phyloP scores from a whole-genome alignment of 495 filamentous ascomycete genomes.

The Paragyromitra xinjiangensis region DNA sequence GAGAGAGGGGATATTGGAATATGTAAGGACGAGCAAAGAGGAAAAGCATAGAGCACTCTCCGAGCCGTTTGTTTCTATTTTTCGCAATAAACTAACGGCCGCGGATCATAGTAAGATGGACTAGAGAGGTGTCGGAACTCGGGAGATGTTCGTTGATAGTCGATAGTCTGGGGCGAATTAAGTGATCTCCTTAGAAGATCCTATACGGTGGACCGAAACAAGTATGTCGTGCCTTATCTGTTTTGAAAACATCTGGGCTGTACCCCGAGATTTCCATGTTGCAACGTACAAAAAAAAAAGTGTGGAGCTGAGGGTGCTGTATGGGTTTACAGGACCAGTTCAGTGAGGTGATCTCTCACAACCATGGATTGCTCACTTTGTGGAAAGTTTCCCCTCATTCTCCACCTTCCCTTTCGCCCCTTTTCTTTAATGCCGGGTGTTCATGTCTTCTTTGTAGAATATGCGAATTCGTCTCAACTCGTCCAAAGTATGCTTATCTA shows the following conservation, averaged over 20 bases:
- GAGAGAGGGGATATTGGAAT: neutral
- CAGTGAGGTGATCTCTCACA: conserved; percentile 41
- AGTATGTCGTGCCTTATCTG: conserved; percentile 50
- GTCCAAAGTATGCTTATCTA: conserved; percentile 38
- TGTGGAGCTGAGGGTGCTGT: conserved; percentile 27
- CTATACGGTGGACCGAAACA: conserved; percentile 29
- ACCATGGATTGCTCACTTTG: conserved; percentile 39
- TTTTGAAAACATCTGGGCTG: conserved; percentile 43
- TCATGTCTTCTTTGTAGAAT: conserved; percentile 9
- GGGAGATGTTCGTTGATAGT: conserved; percentile 46
- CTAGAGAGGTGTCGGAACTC: conserved; percentile 38
- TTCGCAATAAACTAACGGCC: conserved; percentile 26
- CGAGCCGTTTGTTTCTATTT: conserved; percentile 40
- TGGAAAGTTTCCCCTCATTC: conserved; percentile 44
- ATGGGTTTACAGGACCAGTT: conserved; percentile 34
- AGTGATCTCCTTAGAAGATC: conserved; percentile 22
- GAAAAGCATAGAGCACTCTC: conserved; percentile 33
- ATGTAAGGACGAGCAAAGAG: conserved; percentile 19
- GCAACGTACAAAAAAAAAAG: neutral
- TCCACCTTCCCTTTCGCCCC: conserved; percentile 2
- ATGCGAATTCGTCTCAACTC: conserved; percentile 16
- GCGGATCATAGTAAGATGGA: conserved; percentile 5
- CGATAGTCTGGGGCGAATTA: conserved; percentile 38
- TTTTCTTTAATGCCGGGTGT: too few relatives aligned
- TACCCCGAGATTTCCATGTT: conserved; percentile 45